phyloP scores from a whole-genome alignment of 2,329 filamentous ascomycete species.

The Fusarium incarnatum region DNA sequence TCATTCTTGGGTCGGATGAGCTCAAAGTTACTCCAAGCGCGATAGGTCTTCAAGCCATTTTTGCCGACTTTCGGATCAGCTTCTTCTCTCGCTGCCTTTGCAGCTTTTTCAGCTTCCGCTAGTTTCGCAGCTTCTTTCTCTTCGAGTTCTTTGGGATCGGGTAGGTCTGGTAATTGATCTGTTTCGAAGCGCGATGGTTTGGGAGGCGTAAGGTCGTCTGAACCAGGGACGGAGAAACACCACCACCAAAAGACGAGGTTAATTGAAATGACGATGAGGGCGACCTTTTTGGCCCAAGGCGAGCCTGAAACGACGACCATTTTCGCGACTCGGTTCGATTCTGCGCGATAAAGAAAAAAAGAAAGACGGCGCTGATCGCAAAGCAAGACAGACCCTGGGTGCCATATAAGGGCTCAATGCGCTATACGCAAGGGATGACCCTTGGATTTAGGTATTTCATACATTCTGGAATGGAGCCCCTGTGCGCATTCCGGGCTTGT shows the following conservation, averaged over 20 bases:
- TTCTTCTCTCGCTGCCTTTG: not conserved
- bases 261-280: conserved; percentile 5
- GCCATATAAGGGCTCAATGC: conserved; percentile 22
- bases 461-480: conserved; percentile 31
- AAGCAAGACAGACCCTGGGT: conserved; percentile 9
- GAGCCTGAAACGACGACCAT: conserved; percentile 37
- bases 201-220: conserved; percentile 7
- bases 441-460: not conserved
- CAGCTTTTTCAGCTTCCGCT: not conserved
- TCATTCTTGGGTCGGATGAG: conserved; percentile 27
- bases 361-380: not conserved
- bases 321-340: not conserved
- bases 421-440: conserved; percentile 29
- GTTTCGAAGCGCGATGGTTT: not conserved
- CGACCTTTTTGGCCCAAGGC: conserved; percentile 28
- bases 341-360: not conserved
- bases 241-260: conserved; percentile 32
- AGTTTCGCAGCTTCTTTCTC: not conserved
- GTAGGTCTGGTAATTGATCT: not conserved
- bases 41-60: conserved; percentile 12
- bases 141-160: not conserved
- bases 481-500: conserved; percentile 27
- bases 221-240: not conserved
- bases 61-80: not conserved
- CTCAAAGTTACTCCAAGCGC: conserved; percentile 39